Evolutionary conservation across 2,329 filamentous ascomycete species (phyloP).

Genomic region (Zarea fungicola): DNA sequence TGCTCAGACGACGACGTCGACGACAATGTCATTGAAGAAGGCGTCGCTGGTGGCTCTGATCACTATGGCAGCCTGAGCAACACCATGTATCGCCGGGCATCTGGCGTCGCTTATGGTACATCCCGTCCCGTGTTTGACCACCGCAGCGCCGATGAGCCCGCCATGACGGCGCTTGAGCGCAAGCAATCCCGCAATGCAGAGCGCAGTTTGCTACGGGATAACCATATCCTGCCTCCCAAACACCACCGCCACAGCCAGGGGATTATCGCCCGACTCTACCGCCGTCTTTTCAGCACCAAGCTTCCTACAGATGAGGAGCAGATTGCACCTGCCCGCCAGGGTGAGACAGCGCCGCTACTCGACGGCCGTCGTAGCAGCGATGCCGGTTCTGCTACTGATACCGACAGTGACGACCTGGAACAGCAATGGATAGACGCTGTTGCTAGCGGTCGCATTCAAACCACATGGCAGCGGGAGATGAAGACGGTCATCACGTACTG

Average conservation of each 20-base stretch:
- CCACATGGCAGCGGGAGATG: constrained; percentile 85
- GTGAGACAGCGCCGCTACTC: constrained; percentile 39
- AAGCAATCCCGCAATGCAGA: constrained; percentile 54
- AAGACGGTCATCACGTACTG: constrained; percentile 74
- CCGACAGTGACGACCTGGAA: constrained; percentile 54
- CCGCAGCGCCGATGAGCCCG: constrained; percentile 39
- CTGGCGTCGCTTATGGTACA: constrained; percentile 68
- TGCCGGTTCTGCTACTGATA: constrained; percentile 30
- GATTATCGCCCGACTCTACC: constrained; percentile 38
- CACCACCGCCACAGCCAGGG: constrained; percentile 34
- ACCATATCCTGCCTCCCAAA: constrained; percentile 60
- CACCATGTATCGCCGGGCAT: constrained; percentile 67
- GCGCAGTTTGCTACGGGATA: constrained; percentile 57
- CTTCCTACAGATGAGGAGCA: constrained; percentile 40
- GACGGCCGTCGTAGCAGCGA: constrained; percentile 26
- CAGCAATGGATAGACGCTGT: constrained; percentile 84
- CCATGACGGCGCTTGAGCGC: constrained; percentile 50
- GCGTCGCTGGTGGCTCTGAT: constrained; percentile 33
- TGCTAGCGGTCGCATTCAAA: constrained; percentile 71
- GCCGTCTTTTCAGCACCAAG: constrained; percentile 52
- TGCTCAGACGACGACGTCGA: constrained; percentile 52
- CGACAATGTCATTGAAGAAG: constrained; percentile 27
- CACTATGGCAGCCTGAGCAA: constrained; percentile 18
- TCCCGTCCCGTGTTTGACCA: constrained; percentile 65
- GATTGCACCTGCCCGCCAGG: constrained; percentile 16